Percentiles rank a stretch among this genome's conserved stretches.
phyloP scores from a whole-genome alignment of 805 yeast genomes.

The Candida coquimbonensis region DNA sequence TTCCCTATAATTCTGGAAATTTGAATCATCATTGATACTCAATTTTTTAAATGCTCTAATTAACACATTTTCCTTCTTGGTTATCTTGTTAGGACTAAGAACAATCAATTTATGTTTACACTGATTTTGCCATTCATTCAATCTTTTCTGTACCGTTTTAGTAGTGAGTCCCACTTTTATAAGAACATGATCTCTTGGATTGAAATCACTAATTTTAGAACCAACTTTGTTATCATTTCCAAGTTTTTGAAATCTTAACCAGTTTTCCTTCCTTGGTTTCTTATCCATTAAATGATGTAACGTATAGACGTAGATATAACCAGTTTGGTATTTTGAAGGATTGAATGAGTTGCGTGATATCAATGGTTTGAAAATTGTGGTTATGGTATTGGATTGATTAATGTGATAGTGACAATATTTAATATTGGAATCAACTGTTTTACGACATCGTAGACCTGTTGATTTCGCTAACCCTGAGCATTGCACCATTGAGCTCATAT shows the following conservation, averaged over 20 bases:
- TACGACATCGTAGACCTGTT: background rate
- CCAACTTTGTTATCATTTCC: background rate
- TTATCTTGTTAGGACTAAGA: conserved; percentile 9
- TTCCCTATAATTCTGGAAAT: conserved; percentile 2
- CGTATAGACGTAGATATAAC: conserved; percentile 21
- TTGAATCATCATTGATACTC: background rate
- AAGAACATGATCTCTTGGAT: conserved; percentile 18
- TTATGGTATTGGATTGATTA: conserved; percentile 1
- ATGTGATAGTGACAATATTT: conserved; percentile 16
- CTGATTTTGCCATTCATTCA: conserved; percentile 21
- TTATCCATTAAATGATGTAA: conserved; percentile 14
- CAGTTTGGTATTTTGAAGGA: conserved; percentile 7
- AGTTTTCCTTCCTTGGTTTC: conserved; percentile 10
- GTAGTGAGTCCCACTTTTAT: conserved; percentile 22
- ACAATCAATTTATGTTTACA: conserved; percentile 16
- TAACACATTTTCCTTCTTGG: background rate
- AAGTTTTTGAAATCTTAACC: background rate
- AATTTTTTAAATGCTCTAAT: conserved; percentile 4
- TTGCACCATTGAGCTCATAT: background rate
- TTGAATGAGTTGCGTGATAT: background rate
- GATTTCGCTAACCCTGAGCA: background rate
- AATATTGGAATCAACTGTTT: background rate
- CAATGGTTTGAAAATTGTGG: background rate
- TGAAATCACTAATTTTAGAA: conserved; percentile 7
- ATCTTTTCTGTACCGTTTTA: conserved; percentile 13